Evolutionary conservation across 2,329 filamentous ascomycete species (phyloP).

Genomic region (Pezicula rhizophila): DNA sequence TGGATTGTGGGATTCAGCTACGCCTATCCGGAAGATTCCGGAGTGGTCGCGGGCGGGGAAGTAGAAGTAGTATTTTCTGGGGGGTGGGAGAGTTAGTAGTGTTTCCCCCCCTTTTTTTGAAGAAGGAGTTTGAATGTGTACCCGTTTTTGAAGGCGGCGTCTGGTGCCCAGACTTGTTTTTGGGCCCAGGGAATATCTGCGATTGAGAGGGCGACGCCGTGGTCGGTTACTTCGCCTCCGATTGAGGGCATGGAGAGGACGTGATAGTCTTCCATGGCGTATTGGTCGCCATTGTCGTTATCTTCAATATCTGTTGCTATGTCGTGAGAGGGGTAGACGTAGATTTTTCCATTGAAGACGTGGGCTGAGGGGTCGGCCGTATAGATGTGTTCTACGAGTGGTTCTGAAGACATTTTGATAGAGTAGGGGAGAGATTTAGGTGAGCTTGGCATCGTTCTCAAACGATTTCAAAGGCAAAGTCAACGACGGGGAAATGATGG

Average conservation of each 20-base stretch:
- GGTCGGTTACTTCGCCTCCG: constrained; percentile 58
- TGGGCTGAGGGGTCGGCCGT: constrained; percentile 77
- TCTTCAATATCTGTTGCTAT: constrained; percentile 66
- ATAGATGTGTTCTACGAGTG: constrained; percentile 69
- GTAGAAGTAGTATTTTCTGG: constrained; percentile 63
- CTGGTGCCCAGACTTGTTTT: constrained; percentile 77
- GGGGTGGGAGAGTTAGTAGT: too few species aligned
- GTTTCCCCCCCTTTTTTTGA: too few species aligned
- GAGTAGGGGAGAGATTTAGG: neutral
- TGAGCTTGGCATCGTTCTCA: too few species aligned
- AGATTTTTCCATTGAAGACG: constrained; percentile 69
- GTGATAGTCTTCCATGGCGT: constrained; percentile 81
- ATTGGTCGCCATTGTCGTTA: constrained; percentile 83
- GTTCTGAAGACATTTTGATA: constrained; percentile 23
- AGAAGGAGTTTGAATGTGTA: too few species aligned
- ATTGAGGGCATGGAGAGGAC: constrained; percentile 58
- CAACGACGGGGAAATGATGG: too few species aligned
- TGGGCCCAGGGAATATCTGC: constrained; percentile 69
- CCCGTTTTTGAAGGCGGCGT: constrained; percentile 62
- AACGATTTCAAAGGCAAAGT: too few species aligned
- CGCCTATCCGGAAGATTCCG: constrained; percentile 68
- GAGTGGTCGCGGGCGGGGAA: constrained; percentile 70
- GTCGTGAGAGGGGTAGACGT: constrained; percentile 79
- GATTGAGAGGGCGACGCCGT: constrained; percentile 61
- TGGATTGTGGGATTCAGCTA: constrained; percentile 57